phyloP scores from a whole-genome alignment of 2,329 filamentous ascomycete species.

The Juglanconis sp. region DNA sequence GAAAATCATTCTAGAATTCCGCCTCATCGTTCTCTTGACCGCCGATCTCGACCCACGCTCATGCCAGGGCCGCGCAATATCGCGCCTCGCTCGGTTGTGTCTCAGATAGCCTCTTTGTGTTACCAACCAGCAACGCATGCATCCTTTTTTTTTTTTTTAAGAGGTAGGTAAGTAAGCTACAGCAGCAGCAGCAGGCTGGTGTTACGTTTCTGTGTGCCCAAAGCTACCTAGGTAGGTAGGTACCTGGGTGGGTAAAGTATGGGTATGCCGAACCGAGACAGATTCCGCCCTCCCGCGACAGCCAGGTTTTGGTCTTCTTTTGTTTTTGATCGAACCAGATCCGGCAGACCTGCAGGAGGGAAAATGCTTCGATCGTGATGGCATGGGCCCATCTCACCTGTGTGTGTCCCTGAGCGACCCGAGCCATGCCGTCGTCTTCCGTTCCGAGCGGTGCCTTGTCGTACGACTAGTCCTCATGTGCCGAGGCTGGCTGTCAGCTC shows the following conservation, averaged over 20 bases:
- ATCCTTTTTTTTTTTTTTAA: background rate
- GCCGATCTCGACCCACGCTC: background rate
- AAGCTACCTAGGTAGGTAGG: too few relatives aligned
- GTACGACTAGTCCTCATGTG: constrained; percentile 13
- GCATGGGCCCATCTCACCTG: background rate
- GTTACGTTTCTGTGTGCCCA: background rate
- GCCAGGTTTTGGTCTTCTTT: too few relatives aligned
- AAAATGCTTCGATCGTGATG: constrained; percentile 4
- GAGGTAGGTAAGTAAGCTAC: background rate
- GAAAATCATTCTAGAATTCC: background rate
- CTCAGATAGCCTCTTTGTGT: constrained; percentile 9
- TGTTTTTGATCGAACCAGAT: constrained; percentile 7
- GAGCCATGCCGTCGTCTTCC: constrained; percentile 8
- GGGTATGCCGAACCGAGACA: constrained; percentile 1
- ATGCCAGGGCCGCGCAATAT: background rate
- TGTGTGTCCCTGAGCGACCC: constrained; percentile 10
- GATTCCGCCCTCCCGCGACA: constrained; percentile 6
- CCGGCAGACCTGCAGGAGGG: constrained; percentile 9
- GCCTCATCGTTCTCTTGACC: background rate
- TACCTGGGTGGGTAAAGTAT: too few relatives aligned
- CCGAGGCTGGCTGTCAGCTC: constrained; percentile 10
- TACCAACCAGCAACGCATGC: background rate
- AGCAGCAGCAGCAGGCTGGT: background rate
- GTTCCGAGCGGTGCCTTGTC: constrained; percentile 8
- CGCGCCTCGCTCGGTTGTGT: constrained; percentile 17